Evolutionary conservation across 805 yeast species (phyloP).

Genomic region (Lachancea kluyveri): DNA sequence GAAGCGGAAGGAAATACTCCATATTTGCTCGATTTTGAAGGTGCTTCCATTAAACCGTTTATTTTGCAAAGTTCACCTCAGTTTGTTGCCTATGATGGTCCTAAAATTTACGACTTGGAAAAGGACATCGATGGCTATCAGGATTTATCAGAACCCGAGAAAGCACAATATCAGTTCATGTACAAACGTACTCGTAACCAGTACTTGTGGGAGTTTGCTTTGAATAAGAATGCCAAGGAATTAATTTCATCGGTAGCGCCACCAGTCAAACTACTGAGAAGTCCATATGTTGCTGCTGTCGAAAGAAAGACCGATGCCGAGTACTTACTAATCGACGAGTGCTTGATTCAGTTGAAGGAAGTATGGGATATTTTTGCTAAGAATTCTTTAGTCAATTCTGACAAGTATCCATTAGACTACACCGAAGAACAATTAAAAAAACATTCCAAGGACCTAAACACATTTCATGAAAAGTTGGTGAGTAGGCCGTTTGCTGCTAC

Average conservation of each 20-base stretch:
- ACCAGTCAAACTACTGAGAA: conserved; percentile 68
- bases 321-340: conserved; percentile 57
- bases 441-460: conserved; percentile 52
- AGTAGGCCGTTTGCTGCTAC: conserved; percentile 82
- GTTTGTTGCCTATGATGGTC: conserved; percentile 83
- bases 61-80: conserved; percentile 72
- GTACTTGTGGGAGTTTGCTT: conserved; percentile 74
- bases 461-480: conserved; percentile 61
- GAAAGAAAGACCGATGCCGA: conserved; percentile 53
- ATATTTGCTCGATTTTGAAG: conserved; percentile 78
- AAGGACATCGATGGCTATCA: conserved; percentile 71
- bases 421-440: conserved; percentile 52
- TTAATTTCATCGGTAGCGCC: conserved; percentile 78
- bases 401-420: conserved; percentile 55
- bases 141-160: conserved; percentile 60
- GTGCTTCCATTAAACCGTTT: conserved; percentile 74
- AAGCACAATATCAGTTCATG: conserved; percentile 80
- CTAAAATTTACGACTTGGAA: conserved; percentile 69
- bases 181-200: conserved; percentile 87
- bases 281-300: conserved; percentile 55
- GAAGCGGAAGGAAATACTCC: conserved; percentile 33
- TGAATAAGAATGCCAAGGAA: conserved; percentile 58
- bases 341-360: conserved; percentile 56
- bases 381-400: conserved; percentile 46
- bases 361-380: conserved; percentile 65